A percentile compares a stretch with the other conserved stretches of the same genome.
phyloP scores from a whole-genome alignment of 2,329 filamentous ascomycete species.

The Pseudocercospora crystallina region DNA sequence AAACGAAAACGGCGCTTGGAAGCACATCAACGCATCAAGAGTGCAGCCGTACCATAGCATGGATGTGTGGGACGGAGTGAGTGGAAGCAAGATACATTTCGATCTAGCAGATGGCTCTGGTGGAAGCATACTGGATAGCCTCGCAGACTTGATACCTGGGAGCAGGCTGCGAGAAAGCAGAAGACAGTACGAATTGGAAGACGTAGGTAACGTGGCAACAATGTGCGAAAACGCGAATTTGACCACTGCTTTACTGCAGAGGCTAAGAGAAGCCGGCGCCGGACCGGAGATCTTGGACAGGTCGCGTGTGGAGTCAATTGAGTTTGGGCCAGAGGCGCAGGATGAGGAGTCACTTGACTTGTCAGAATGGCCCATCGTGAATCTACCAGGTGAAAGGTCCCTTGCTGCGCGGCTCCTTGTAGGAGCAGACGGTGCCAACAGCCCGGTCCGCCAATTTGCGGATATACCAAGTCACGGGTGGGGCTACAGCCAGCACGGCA shows the following conservation, averaged over 20 bases:
- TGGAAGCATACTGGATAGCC: constrained; percentile 26
- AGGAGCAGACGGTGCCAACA: constrained; percentile 92
- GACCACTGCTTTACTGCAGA: constrained; percentile 69
- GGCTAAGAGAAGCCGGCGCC: constrained; percentile 58
- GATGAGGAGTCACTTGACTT: constrained; percentile 62
- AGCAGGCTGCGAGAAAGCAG: constrained; percentile 25
- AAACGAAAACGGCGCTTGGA: constrained; percentile 77
- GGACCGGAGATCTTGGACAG: constrained; percentile 70
- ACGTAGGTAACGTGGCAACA: constrained; percentile 67
- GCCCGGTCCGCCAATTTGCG: constrained; percentile 85
- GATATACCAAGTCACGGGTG: constrained; percentile 83
- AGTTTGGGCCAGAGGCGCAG: constrained; percentile 65
- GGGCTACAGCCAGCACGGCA: constrained; percentile 88
- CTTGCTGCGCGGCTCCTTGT: constrained; percentile 83
- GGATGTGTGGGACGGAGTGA: constrained; percentile 97
- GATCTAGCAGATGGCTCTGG: constrained; percentile 29
- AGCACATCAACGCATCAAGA: constrained; percentile 68
- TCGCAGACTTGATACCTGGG: constrained; percentile 32
- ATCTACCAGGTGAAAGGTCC: constrained; percentile 61
- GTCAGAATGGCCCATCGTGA: constrained; percentile 82
- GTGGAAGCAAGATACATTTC: constrained; percentile 84
- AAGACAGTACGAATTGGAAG: constrained; percentile 25
- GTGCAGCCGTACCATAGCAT: constrained; percentile 91
- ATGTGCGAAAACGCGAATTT: constrained; percentile 97
- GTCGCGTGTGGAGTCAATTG: constrained; percentile 76